phyloP scores from a whole-genome alignment of 1,284 basidiomycete genomes.

The Afroboletus lepidellus region DNA sequence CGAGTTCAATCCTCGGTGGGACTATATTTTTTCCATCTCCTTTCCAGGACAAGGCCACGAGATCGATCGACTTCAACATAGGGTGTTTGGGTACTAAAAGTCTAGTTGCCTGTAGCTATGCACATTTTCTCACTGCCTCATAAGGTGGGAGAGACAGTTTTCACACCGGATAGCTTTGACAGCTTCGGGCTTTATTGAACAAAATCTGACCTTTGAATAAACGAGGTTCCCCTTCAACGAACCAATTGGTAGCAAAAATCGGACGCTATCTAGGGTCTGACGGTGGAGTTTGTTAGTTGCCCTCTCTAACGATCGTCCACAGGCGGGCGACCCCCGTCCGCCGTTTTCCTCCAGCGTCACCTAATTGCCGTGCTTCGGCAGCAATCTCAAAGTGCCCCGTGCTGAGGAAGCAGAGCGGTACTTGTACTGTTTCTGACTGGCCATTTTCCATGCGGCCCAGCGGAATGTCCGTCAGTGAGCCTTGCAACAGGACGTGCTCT shows the following conservation, averaged over 20 bases:
- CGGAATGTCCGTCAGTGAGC: slow-evolving; percentile 56
- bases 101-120: too few species aligned
- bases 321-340: slow-evolving; percentile 27
- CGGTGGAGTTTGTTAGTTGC: slow-evolving; percentile 9
- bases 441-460: slow-evolving; percentile 56
- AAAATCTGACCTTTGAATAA: neutral
- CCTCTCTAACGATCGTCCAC: slow-evolving; percentile 15
- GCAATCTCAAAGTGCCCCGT: slow-evolving; percentile 69
- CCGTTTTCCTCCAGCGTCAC: slow-evolving; percentile 7
- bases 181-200: neutral
- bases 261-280: slow-evolving; percentile 1
- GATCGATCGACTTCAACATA: too few species aligned
- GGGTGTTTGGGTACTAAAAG: too few species aligned
- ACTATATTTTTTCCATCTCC: slow-evolving; percentile 26
- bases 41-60: too few species aligned
- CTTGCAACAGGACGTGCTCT: slow-evolving; percentile 71
- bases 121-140: too few species aligned
- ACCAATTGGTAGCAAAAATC: neutral
- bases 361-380: slow-evolving; percentile 45
- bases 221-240: neutral
- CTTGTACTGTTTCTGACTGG: slow-evolving; percentile 50
- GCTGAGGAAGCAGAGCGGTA: slow-evolving; percentile 73
- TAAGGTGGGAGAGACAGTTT: neutral
- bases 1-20: slow-evolving; percentile 41
- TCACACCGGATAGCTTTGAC: neutral